These are phyloP conservation scores for Termitomyces titanicus DNA, from an alignment of 768 basidiomycete species.

Conservation along the genomic window DNA sequence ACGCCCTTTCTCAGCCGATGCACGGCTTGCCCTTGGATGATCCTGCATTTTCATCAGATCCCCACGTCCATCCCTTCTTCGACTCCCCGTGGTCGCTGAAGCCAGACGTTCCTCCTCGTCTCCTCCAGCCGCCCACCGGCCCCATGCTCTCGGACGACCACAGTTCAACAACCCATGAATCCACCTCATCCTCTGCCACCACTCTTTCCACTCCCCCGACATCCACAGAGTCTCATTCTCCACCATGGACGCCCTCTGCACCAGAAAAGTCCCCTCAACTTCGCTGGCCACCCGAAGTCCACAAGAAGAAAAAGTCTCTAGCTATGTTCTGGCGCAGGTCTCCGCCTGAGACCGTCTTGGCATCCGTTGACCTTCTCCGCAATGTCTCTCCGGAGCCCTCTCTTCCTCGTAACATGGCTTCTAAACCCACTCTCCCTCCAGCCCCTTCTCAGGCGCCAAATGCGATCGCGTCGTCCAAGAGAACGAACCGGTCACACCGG, in stretches of 20 bases:
- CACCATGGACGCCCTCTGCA: slow-evolving; percentile 4
- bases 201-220: slow-evolving; percentile 18
- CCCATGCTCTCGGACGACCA: slow-evolving; percentile 18
- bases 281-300: slow-evolving; percentile 12
- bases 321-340: slow-evolving; percentile 19
- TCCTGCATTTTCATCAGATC: slow-evolving; percentile 60
- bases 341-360: slow-evolving; percentile 12
- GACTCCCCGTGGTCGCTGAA: slow-evolving; percentile 23
- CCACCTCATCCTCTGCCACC: slow-evolving; percentile 12
- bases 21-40: no score
- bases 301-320: slow-evolving; percentile 14
- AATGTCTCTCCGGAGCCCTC: slow-evolving; percentile 7
- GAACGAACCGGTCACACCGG: slow-evolving; percentile 20
- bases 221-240: slow-evolving; percentile 10
- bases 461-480: slow-evolving; percentile 8
- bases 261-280: background rate
- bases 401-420: slow-evolving; percentile 4
- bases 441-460: slow-evolving; percentile 16
- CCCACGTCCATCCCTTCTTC: slow-evolving; percentile 44
- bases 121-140: slow-evolving; percentile 31
- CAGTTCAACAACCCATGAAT: slow-evolving; percentile 11
- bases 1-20: no score
- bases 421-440: slow-evolving; percentile 9
- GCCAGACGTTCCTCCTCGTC: slow-evolving; percentile 19
- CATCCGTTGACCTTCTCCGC: slow-evolving; percentile 6